phyloP scores from a whole-genome alignment of 1,284 basidiomycete species.

The Puccinia hordei region DNA sequence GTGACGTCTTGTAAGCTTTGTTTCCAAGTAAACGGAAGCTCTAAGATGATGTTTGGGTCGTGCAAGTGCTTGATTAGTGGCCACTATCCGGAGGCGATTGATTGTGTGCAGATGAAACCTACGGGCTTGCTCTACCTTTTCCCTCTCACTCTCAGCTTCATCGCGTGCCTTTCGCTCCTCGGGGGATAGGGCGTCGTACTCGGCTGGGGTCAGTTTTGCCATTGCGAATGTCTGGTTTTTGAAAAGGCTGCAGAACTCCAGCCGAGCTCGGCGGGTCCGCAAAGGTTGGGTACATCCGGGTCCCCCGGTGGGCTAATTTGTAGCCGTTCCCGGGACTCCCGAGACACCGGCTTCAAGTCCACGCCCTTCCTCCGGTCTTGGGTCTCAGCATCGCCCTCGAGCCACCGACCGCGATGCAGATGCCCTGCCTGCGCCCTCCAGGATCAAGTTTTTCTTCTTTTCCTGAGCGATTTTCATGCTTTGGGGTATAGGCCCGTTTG shows the following conservation, averaged over 20 bases:
- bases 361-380: too few species aligned
- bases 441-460: too few species aligned
- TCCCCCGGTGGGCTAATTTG: too few species aligned
- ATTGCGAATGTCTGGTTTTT: conserved; percentile 4
- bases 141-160: conserved; percentile 69
- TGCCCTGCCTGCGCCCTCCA: too few species aligned
- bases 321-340: too few species aligned
- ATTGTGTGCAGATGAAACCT: conserved; percentile 56
- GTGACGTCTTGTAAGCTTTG: conserved; percentile 88
- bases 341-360: too few species aligned
- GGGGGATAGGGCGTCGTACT: conserved; percentile 73
- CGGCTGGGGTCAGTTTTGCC: conserved; percentile 47
- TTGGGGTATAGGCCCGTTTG: too few species aligned
- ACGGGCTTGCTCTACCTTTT: conserved; percentile 82
- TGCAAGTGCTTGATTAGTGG: background rate
- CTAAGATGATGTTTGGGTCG: background rate
- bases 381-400: too few species aligned
- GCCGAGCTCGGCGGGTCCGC: background rate
- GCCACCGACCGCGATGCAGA: too few species aligned
- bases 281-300: background rate
- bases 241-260: background rate
- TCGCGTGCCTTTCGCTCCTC: conserved; percentile 77
- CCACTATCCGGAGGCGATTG: background rate
- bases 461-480: too few species aligned
- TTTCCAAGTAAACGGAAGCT: conserved; percentile 86